phyloP scores from a whole-genome alignment of 768 basidiomycete genomes.

The Phanerochaete carnosa region DNA sequence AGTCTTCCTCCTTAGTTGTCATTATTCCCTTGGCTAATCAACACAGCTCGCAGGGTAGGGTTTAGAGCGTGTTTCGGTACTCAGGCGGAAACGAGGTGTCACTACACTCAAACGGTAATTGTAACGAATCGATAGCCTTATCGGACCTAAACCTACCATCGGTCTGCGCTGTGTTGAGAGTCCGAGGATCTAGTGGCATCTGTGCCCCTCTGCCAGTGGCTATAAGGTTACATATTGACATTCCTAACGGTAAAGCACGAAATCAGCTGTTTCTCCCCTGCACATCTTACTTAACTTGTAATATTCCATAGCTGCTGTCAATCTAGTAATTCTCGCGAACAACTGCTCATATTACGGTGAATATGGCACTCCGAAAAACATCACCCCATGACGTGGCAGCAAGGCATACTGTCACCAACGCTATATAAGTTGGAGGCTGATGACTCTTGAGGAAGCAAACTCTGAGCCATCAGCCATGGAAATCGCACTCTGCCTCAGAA shows the following conservation, averaged over 20 bases:
- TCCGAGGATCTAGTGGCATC: too few relatives aligned
- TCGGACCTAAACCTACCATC: not conserved
- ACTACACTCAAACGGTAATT: not conserved
- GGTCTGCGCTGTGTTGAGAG: too few relatives aligned
- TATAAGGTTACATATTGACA: too few relatives aligned
- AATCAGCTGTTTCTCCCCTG: not conserved
- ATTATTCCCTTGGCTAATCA: not conserved
- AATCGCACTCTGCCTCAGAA: too few relatives aligned
- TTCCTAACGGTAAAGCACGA: too few relatives aligned
- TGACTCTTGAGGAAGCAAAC: not conserved
- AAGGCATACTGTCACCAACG: not conserved
- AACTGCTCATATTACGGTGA: not conserved
- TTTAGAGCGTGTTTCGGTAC: not conserved
- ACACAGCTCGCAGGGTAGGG: not conserved
- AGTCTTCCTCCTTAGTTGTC: not conserved
- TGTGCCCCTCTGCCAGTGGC: too few relatives aligned
- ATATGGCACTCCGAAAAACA: not conserved
- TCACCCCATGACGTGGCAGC: not conserved
- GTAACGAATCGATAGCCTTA: not conserved
- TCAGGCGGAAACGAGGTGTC: not conserved
- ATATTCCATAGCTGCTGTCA: not conserved
- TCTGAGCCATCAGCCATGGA: not conserved
- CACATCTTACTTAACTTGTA: not conserved
- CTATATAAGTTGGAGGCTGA: not conserved
- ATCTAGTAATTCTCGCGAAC: not conserved